These are phyloP conservation scores for Alternaria novae-zelandiae DNA, from an alignment of 2,329 filamentous ascomycete species.

Conservation along the genomic window DNA sequence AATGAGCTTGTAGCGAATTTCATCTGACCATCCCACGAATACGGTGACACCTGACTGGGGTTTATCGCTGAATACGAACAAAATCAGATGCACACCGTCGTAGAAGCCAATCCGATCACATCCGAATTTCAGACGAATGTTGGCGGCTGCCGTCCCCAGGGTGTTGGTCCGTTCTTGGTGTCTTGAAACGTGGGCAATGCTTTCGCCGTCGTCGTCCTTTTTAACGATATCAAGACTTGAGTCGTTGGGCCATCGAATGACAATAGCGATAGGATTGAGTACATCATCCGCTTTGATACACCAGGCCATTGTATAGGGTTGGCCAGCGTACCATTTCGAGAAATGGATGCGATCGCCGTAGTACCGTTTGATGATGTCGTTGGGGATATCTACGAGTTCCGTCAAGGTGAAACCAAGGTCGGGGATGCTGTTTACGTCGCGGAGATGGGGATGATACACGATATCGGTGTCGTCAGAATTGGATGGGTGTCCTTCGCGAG, in stretches of 20 bases:
- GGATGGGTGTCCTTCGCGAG: neutral
- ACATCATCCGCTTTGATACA: neutral
- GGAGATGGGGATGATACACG: neutral
- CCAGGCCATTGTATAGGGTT: neutral
- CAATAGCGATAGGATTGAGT: neutral
- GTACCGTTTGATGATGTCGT: neutral
- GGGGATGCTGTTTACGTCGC: neutral
- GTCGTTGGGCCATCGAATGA: neutral
- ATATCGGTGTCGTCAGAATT: neutral
- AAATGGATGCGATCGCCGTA: neutral
- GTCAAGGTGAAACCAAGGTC: neutral
- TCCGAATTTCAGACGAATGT: neutral
- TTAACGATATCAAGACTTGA: neutral
- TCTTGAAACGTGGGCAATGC: neutral
- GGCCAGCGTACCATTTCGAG: neutral
- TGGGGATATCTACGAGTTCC: neutral
- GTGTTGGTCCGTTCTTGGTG: neutral
- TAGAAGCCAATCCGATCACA: neutral
- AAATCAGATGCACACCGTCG: neutral
- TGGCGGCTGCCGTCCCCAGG: neutral
- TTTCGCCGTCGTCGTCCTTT: neutral
- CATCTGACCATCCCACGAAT: neutral
- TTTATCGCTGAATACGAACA: neutral
- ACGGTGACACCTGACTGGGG: too few species aligned
- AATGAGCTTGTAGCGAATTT: neutral